phyloP scores from a whole-genome alignment of 306 rosid genomes.

The Arachis stenosperma region DNA sequence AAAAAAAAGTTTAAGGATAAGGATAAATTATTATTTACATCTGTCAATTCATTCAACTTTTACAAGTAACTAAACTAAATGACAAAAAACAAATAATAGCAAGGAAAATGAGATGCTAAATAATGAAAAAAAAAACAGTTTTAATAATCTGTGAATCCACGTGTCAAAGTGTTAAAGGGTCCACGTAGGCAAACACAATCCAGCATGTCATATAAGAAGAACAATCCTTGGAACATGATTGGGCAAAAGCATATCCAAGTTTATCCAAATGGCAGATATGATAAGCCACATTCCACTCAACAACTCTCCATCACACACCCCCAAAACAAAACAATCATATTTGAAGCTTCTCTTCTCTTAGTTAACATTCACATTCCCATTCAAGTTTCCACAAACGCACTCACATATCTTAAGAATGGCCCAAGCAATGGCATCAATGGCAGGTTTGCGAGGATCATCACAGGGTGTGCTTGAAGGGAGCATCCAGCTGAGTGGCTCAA shows the following conservation, averaged over 20 bases:
- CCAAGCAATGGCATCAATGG: slow-evolving; percentile 91
- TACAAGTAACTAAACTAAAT: too few relatives aligned
- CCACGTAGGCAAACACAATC: slow-evolving; percentile 62
- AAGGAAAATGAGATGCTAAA: too few relatives aligned
- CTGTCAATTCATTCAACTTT: neutral
- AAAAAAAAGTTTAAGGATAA: too few relatives aligned
- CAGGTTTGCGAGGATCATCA: slow-evolving; percentile 75
- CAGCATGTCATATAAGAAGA: slow-evolving; percentile 41
- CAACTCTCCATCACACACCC: slow-evolving; percentile 60
- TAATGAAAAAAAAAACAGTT: too few relatives aligned
- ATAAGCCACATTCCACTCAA: neutral
- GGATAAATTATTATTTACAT: too few relatives aligned
- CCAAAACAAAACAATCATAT: neutral
- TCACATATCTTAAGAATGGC: slow-evolving; percentile 47
- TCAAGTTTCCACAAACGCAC: neutral
- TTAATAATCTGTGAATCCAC: slow-evolving; percentile 44
- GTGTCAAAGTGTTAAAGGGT: slow-evolving; percentile 35
- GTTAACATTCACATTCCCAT: slow-evolving; percentile 1
- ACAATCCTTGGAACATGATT: slow-evolving; percentile 35
- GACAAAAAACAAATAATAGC: too few relatives aligned
- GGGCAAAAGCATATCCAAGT: slow-evolving; percentile 58
- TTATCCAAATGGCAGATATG: slow-evolving; percentile 89
- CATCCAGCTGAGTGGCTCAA: slow-evolving; percentile 63
- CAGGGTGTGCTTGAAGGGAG: slow-evolving; percentile 81
- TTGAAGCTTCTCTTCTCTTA: too few relatives aligned